A percentile compares a stretch with the other conserved stretches of the same genome.
Conservation (phyloP, 2,329 filamentous ascomycete species). For the Aspergillus sp. region DNA sequence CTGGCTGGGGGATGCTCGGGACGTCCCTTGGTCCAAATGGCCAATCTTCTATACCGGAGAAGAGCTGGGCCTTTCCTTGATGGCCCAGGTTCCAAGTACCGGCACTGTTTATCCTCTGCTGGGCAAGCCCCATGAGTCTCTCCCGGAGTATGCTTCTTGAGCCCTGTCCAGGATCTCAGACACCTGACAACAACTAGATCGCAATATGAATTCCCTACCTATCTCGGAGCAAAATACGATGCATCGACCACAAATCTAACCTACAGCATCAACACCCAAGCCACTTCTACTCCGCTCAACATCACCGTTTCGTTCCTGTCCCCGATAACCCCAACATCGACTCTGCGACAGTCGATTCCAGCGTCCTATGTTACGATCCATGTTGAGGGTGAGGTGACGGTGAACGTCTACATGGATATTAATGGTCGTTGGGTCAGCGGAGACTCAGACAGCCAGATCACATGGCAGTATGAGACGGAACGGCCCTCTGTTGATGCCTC, state of each 20-base stretch:
- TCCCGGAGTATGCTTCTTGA: slow-evolving; percentile 44
- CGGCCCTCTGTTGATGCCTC: slow-evolving; percentile 40
- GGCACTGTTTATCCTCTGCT: slow-evolving; percentile 63
- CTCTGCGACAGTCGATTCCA: slow-evolving; percentile 76
- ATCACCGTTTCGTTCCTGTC: slow-evolving; percentile 68
- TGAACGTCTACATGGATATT: slow-evolving; percentile 65
- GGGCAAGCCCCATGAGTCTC: slow-evolving; percentile 65
- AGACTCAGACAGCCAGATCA: slow-evolving; percentile 65
- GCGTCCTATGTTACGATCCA: slow-evolving; percentile 74
- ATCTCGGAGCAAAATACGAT: slow-evolving; percentile 64
- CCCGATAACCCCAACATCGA: slow-evolving; percentile 78
- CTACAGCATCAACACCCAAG: slow-evolving; percentile 56
- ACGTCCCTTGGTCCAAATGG: slow-evolving; percentile 78
- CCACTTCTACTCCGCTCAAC: slow-evolving; percentile 43
- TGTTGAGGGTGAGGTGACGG: slow-evolving; percentile 64
- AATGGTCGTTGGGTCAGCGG: slow-evolving; percentile 83
- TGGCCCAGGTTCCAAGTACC: slow-evolving; percentile 62
- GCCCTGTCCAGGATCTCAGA: neutral
- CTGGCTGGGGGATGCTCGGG: slow-evolving; percentile 72
- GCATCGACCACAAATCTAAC: slow-evolving; percentile 70
- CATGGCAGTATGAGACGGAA: slow-evolving; percentile 62
- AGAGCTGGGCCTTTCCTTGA: slow-evolving; percentile 63
- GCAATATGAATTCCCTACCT: slow-evolving; percentile 58
- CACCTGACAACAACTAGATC: slow-evolving; percentile 30
- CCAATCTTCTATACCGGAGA: slow-evolving; percentile 81